phyloP scores from a whole-genome alignment of 2,329 filamentous ascomycete species.

The Fusarium agapanthi region DNA sequence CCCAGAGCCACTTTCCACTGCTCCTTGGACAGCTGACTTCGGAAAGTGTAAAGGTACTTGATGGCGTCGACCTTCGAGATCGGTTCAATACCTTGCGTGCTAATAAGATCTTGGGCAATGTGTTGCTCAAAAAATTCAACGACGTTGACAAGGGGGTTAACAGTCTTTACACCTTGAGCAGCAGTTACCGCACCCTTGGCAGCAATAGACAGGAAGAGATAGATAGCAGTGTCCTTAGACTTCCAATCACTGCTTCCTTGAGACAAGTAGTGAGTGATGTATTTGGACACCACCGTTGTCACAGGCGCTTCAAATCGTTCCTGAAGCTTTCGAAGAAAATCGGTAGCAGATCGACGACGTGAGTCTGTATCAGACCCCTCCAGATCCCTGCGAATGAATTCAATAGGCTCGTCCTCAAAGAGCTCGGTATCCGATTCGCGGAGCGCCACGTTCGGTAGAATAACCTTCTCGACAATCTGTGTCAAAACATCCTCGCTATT shows the following conservation, averaged over 20 bases:
- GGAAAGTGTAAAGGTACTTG: constrained; percentile 97
- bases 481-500: constrained; percentile 81
- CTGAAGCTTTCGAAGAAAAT: constrained; percentile 89
- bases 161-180: constrained; percentile 87
- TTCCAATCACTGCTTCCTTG: constrained; percentile 90
- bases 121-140: constrained; percentile 95
- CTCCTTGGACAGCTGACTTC: constrained; percentile 89
- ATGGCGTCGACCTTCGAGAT: constrained; percentile 97
- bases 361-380: constrained; percentile 98
- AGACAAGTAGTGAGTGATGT: constrained; percentile 86
- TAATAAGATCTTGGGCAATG: constrained; percentile 86
- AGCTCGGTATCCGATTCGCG: constrained; percentile 94
- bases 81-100: constrained; percentile 73
- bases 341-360: constrained; percentile 87
- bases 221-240: constrained; percentile 97
- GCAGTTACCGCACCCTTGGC: constrained; percentile 90
- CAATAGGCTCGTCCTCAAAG: constrained; percentile 98
- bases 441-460: constrained; percentile 89
- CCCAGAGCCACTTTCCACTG: constrained; percentile 93
- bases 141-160: constrained; percentile 87
- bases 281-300: constrained; percentile 85
- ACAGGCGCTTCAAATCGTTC: constrained; percentile 88
- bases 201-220: constrained; percentile 93
- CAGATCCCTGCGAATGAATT: constrained; percentile 94
- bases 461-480: constrained; percentile 94